Evolutionary conservation across 1,139 yeast species (phyloP).

Genomic region (Suhomyces kunorum): DNA sequence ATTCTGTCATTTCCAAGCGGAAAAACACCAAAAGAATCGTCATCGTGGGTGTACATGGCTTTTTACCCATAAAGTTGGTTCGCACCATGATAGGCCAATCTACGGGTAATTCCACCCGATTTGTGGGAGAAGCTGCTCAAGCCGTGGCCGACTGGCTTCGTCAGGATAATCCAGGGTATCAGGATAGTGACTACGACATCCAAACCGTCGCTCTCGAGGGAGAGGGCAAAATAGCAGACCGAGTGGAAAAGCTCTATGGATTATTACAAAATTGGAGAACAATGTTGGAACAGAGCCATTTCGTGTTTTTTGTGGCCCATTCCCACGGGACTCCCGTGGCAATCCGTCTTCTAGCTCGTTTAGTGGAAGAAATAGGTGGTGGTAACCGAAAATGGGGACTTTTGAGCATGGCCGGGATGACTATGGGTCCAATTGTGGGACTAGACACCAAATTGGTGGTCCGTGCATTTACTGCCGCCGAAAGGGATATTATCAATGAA

Average conservation of each 20-base stretch:
- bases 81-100: slow-evolving; percentile 46
- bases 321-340: slow-evolving; percentile 50
- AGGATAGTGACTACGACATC: slow-evolving; percentile 30
- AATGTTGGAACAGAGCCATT: slow-evolving; percentile 39
- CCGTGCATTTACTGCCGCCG: slow-evolving; percentile 46
- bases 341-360: slow-evolving; percentile 40
- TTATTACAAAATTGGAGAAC: slow-evolving; percentile 48
- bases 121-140: slow-evolving; percentile 37
- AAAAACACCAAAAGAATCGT: slow-evolving; percentile 35
- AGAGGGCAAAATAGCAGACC: slow-evolving; percentile 46
- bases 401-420: slow-evolving; percentile 48
- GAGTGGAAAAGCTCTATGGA: slow-evolving; percentile 37
- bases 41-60: slow-evolving; percentile 53
- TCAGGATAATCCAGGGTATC: slow-evolving; percentile 24
- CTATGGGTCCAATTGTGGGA: slow-evolving; percentile 46
- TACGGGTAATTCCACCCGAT: slow-evolving; percentile 44
- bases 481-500: slow-evolving; percentile 52
- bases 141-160: slow-evolving; percentile 45
- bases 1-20: slow-evolving; percentile 21
- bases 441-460: slow-evolving; percentile 48
- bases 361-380: slow-evolving; percentile 23
- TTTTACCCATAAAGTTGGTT: slow-evolving; percentile 54
- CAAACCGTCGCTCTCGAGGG: slow-evolving; percentile 56
- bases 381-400: slow-evolving; percentile 33
- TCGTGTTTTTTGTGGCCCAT: slow-evolving; percentile 46